phyloP scores from a whole-genome alignment of 495 filamentous ascomycete species.

The Copromyces sp. region DNA sequence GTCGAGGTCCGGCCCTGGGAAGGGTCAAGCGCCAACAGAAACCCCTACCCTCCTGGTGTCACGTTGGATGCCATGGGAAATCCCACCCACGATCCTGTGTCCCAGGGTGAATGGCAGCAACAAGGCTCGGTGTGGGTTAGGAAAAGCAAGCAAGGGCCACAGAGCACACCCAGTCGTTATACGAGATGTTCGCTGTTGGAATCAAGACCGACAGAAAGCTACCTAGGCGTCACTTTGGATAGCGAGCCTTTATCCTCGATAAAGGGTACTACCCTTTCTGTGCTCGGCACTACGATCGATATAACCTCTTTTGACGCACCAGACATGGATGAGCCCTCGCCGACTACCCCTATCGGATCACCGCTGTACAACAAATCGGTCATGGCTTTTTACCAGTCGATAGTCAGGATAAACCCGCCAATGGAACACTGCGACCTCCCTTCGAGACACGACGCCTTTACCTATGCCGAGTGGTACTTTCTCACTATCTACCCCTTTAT shows the following conservation, averaged over 20 bases:
- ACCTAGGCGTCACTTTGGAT: constrained; percentile 60
- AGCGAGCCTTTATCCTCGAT: constrained; percentile 58
- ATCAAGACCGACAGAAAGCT: constrained; percentile 50
- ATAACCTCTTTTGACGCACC: constrained; percentile 57
- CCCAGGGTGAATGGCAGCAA: constrained; percentile 33
- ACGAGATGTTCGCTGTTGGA: constrained; percentile 20
- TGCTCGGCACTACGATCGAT: constrained; percentile 70
- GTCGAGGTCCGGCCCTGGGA: constrained; percentile 31
- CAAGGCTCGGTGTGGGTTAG: constrained; percentile 40
- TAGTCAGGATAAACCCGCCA: constrained; percentile 46
- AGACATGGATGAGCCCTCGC: constrained; percentile 50
- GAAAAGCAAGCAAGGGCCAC: constrained; percentile 19
- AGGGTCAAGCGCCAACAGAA: constrained; percentile 17
- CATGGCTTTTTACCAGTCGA: constrained; percentile 51
- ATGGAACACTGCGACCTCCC: constrained; percentile 47
- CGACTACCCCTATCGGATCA: constrained; percentile 28
- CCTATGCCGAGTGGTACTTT: constrained; percentile 63
- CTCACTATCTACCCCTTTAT: constrained; percentile 60
- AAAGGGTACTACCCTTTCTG: constrained; percentile 59
- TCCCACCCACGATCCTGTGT: constrained; percentile 18
- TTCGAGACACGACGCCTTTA: constrained; percentile 44
- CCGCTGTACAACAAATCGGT: constrained; percentile 59
- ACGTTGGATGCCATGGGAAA: constrained; percentile 19
- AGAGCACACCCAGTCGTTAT: constrained; percentile 4
- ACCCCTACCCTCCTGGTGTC: constrained; percentile 20